Conservation (phyloP, 2,329 filamentous ascomycete species). For the Apiospora sp. region DNA sequence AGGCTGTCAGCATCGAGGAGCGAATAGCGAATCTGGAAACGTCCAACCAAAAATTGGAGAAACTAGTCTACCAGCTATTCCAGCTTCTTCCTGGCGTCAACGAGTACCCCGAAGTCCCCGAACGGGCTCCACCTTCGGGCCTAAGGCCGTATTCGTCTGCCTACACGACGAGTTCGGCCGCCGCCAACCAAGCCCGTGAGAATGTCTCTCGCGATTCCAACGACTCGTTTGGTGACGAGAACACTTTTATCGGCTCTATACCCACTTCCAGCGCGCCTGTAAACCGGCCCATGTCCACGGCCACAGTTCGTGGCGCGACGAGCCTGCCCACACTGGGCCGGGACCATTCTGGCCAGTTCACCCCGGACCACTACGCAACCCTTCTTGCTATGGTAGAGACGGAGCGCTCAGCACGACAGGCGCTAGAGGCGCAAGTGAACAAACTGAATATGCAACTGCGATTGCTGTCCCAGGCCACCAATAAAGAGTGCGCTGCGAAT, state of each 20-base stretch:
- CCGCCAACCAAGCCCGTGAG: slow-evolving; percentile 35
- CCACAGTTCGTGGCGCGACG: slow-evolving; percentile 56
- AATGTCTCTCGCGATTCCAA: slow-evolving; percentile 50
- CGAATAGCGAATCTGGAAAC: slow-evolving; percentile 61
- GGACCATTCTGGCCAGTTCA: slow-evolving; percentile 43
- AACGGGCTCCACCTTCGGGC: slow-evolving; percentile 37
- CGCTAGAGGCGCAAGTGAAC: slow-evolving; percentile 64
- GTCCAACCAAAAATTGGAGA: slow-evolving; percentile 61
- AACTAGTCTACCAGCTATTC: slow-evolving; percentile 58
- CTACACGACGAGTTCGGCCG: not conserved
- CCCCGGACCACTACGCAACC: slow-evolving; percentile 57
- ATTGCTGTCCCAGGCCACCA: slow-evolving; percentile 50
- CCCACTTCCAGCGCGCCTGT: slow-evolving; percentile 35
- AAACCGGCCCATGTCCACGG: slow-evolving; percentile 52
- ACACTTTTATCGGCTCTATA: slow-evolving; percentile 54
- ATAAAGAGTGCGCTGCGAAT: slow-evolving; percentile 46
- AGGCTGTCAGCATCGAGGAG: slow-evolving; percentile 61
- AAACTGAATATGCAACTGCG: slow-evolving; percentile 60
- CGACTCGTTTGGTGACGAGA: slow-evolving; percentile 56
- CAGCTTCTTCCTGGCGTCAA: slow-evolving; percentile 53
- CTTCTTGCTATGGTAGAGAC: slow-evolving; percentile 62
- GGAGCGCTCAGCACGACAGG: slow-evolving; percentile 63
- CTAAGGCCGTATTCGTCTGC: slow-evolving; percentile 29
- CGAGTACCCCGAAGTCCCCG: slow-evolving; percentile 40
- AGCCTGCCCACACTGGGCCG: slow-evolving; percentile 53